Percentiles rank a stretch among this genome's conserved stretches.
Evolutionary conservation across 441 rosid species (phyloP).

Genomic region (Corymbia calophylla): DNA sequence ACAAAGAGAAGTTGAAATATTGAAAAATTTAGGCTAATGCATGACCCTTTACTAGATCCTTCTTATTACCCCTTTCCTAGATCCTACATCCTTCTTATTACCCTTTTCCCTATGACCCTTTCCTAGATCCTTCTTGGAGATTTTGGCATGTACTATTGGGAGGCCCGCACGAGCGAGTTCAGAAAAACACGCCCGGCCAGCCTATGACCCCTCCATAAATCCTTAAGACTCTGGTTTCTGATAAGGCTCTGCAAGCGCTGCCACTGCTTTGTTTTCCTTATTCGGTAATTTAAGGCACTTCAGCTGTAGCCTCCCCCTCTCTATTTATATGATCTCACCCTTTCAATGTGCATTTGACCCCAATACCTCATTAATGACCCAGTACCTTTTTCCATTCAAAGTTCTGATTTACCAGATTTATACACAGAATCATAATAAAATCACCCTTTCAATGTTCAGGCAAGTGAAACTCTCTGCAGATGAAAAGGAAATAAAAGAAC

Average conservation of each 20-base stretch:
- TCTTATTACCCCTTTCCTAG: too few species aligned
- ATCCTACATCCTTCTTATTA: too few species aligned
- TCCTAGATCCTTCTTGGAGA: too few species aligned
- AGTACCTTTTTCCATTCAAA: background rate
- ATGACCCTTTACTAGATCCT: too few species aligned
- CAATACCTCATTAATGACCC: background rate
- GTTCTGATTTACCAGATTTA: background rate
- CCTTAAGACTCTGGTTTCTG: background rate
- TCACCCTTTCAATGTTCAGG: background rate
- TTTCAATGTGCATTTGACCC: background rate
- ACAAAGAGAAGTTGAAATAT: too few species aligned
- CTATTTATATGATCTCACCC: background rate
- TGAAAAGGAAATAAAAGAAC: background rate
- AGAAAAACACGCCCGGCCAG: constrained; percentile 61
- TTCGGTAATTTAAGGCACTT: constrained; percentile 87
- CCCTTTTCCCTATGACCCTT: too few species aligned
- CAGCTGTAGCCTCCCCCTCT: rapidly evolving
- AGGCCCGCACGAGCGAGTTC: constrained; percentile 57
- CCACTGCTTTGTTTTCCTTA: constrained; percentile 96
- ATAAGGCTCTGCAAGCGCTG: constrained; percentile 52
- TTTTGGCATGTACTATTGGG: background rate
- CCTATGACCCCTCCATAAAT: constrained; percentile 85
- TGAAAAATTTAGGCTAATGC: too few species aligned
- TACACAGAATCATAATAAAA: background rate
- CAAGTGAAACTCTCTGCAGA: background rate